Evolutionary conservation across 2,329 filamentous ascomycete species (phyloP).

Genomic region (Dactylellina haptotyla): DNA sequence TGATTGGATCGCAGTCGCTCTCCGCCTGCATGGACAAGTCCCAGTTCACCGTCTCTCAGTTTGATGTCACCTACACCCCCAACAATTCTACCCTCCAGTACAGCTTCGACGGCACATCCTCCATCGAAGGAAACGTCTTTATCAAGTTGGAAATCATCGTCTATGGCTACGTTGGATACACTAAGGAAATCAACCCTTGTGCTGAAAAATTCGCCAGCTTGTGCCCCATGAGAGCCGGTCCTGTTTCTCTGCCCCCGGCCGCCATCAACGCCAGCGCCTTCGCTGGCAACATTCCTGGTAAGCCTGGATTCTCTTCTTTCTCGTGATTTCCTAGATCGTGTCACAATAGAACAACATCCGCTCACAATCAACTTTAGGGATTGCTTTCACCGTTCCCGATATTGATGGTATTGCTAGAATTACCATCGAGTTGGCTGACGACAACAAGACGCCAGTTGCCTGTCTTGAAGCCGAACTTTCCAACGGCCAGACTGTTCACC

Average conservation of each 20-base stretch:
- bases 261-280: slow-evolving; percentile 69
- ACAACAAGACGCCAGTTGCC: slow-evolving; percentile 70
- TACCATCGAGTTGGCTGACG: slow-evolving; percentile 78
- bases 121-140: slow-evolving; percentile 81
- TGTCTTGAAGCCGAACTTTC: slow-evolving; percentile 89
- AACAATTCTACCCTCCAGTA: slow-evolving; percentile 77
- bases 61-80: slow-evolving; percentile 84
- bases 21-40: slow-evolving; percentile 86
- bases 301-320: slow-evolving; percentile 54
- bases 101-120: slow-evolving; percentile 82
- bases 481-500: slow-evolving; percentile 91
- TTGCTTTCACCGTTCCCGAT: slow-evolving; percentile 90
- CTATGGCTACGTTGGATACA: slow-evolving; percentile 81
- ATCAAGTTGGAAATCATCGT: slow-evolving; percentile 81
- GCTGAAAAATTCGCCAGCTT: slow-evolving; percentile 73
- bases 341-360: no score
- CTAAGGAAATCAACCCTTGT: slow-evolving; percentile 79
- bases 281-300: slow-evolving; percentile 74
- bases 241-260: slow-evolving; percentile 80
- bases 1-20: slow-evolving; percentile 84
- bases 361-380: slow-evolving; percentile 65
- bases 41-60: slow-evolving; percentile 85
- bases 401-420: slow-evolving; percentile 86
- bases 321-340: not conserved
- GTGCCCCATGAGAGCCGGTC: slow-evolving; percentile 89